These are phyloP conservation scores for Ustilago vetiveriae DNA, from an alignment of 1,284 basidiomycete genomes.

Conservation along the genomic window DNA sequence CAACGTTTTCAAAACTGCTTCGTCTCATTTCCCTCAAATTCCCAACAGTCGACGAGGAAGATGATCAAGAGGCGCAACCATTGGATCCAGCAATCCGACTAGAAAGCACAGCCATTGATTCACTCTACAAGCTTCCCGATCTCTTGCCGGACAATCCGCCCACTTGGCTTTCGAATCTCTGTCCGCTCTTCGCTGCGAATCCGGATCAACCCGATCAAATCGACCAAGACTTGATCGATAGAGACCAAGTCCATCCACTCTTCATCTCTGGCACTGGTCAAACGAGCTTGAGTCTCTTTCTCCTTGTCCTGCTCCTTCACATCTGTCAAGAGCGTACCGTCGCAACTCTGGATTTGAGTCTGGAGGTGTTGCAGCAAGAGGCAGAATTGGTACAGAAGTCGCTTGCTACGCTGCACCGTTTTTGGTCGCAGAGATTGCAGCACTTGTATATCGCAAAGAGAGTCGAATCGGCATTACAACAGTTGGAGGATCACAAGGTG, in stretches of 20 bases:
- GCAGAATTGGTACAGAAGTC: background rate
- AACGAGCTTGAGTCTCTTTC: slow-evolving; percentile 19
- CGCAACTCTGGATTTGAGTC: background rate
- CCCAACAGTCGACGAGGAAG: background rate
- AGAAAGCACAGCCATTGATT: slow-evolving; percentile 2
- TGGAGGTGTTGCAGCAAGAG: background rate
- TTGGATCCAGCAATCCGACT: background rate
- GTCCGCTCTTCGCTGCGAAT: slow-evolving; percentile 6
- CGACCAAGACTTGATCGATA: slow-evolving; percentile 29
- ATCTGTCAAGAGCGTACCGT: background rate
- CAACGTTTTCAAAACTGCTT: background rate
- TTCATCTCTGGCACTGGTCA: slow-evolving; percentile 21
- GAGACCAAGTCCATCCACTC: slow-evolving; percentile 29
- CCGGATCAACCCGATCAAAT: background rate
- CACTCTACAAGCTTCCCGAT: background rate
- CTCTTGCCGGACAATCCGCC: background rate
- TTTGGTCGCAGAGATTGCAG: background rate
- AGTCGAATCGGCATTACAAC: slow-evolving; percentile 4
- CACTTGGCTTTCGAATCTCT: background rate
- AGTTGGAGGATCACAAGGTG: background rate
- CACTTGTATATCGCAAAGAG: background rate
- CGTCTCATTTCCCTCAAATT: background rate
- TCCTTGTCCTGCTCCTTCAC: slow-evolving; percentile 16
- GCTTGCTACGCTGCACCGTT: slow-evolving; percentile 5
- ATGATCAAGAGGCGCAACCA: background rate